Evolutionary conservation across 2,329 filamentous ascomycete genomes (phyloP).

Genomic region (Helotiales sp.): DNA sequence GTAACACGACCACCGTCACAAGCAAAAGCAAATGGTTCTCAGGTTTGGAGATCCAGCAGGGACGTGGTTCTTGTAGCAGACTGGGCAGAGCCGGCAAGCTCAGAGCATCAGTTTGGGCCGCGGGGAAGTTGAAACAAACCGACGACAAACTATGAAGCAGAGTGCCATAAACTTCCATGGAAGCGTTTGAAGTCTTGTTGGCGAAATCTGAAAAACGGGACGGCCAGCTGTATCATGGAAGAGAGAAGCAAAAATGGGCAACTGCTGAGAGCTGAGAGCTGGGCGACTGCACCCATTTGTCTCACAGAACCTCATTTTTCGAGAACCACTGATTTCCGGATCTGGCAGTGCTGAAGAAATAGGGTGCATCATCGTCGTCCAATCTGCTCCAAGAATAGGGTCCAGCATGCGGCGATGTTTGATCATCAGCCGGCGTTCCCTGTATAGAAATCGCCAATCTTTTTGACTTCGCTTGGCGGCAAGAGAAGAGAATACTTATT

Average conservation of each 20-base stretch:
- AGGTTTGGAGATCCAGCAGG: too few species aligned
- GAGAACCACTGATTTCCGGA: background rate
- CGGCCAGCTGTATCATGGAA: background rate
- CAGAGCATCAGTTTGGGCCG: background rate
- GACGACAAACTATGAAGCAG: background rate
- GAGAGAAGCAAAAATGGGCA: background rate
- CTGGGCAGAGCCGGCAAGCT: background rate
- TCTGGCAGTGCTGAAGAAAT: background rate
- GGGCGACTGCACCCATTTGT: background rate
- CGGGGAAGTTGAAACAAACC: background rate
- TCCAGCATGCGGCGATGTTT: background rate
- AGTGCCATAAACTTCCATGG: background rate
- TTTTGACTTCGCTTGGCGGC: too few species aligned
- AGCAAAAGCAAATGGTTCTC: too few species aligned
- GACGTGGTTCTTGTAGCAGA: background rate
- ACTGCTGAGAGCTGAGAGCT: background rate
- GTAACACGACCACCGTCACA: too few species aligned
- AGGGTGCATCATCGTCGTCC: background rate
- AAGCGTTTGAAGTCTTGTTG: background rate
- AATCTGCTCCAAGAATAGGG: background rate
- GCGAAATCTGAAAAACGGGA: background rate
- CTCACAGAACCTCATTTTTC: background rate
- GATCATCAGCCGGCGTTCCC: background rate
- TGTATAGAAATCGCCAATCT: background rate
- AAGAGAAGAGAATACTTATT: background rate